Conservation (phyloP, 805 yeast genomes). For the Metschnikowia lunata region DNA sequence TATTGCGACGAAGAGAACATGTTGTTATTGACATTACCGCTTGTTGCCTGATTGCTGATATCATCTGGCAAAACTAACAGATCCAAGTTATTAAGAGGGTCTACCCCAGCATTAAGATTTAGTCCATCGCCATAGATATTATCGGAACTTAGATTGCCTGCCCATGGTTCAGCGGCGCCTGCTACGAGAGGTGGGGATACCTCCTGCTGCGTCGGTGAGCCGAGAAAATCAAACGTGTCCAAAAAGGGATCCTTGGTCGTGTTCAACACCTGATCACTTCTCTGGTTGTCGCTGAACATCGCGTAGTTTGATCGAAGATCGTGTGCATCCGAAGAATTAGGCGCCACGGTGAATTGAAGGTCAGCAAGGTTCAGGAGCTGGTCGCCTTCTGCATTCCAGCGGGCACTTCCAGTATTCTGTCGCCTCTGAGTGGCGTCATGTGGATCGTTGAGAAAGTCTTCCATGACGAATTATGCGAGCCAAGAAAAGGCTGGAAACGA, state of each 20-base stretch:
- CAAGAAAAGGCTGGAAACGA: not conserved
- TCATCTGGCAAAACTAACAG: slow-evolving; percentile 35
- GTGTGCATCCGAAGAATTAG: not conserved
- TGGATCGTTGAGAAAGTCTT: slow-evolving; percentile 11
- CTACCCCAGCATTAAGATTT: slow-evolving; percentile 5
- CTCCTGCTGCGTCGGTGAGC: slow-evolving; percentile 14
- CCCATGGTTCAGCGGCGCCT: slow-evolving; percentile 3
- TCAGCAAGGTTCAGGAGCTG: slow-evolving; percentile 3
- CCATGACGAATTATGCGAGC: slow-evolving; percentile 2
- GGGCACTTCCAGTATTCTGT: not conserved
- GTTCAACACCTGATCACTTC: not conserved
- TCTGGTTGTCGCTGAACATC: not conserved
- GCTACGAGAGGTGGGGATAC: slow-evolving; percentile 7
- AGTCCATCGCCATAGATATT: slow-evolving; percentile 7
- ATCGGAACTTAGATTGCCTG: slow-evolving; percentile 2
- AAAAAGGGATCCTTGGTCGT: slow-evolving; percentile 11
- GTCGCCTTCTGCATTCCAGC: slow-evolving; percentile 1
- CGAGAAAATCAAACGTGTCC: slow-evolving; percentile 17
- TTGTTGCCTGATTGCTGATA: not conserved
- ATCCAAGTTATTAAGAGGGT: slow-evolving; percentile 26
- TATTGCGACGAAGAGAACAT: slow-evolving; percentile 35
- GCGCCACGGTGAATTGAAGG: slow-evolving; percentile 7
- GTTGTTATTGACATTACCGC: slow-evolving; percentile 6
- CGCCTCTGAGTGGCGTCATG: slow-evolving; percentile 7
- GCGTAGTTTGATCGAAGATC: slow-evolving; percentile 3